A percentile compares a stretch with the other conserved stretches of the same genome.
Evolutionary conservation across 345 rosid species (phyloP).

Genomic region (Laguncularia racemosa): DNA sequence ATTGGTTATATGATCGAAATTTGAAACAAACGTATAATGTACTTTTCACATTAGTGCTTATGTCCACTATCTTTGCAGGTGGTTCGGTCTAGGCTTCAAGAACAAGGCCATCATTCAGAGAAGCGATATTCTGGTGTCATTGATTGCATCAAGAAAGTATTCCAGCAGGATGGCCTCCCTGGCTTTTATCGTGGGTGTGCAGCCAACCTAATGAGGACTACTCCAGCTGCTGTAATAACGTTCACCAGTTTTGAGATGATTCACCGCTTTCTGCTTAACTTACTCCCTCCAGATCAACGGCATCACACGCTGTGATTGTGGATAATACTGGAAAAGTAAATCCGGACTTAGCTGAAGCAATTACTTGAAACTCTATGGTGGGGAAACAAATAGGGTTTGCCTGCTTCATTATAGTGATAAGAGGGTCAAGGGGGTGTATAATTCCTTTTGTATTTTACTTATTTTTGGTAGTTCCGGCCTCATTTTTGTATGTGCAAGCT

Average conservation of each 20-base stretch:
- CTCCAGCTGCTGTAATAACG: conserved; percentile 85
- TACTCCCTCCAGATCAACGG: conserved; percentile 43
- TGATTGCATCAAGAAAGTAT: conserved; percentile 69
- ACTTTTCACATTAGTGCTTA: no score
- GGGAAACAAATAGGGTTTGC: not conserved
- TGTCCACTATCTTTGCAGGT: conserved; percentile 26
- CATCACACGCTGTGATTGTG: conserved; percentile 32
- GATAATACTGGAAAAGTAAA: not conserved
- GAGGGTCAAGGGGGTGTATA: no score
- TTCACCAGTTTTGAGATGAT: conserved; percentile 96
- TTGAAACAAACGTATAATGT: no score
- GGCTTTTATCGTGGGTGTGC: conserved; percentile 95
- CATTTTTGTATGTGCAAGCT: no score
- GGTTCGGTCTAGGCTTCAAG: conserved; percentile 86
- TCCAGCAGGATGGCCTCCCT: conserved; percentile 48
- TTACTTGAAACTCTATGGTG: no score
- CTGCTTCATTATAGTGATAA: not conserved
- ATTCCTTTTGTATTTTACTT: no score
- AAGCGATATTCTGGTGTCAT: conserved; percentile 60
- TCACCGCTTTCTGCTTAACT: conserved; percentile 58
- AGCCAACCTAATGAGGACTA: conserved; percentile 70
- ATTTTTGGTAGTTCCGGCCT: no score
- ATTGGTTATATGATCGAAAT: no score
- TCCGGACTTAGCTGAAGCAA: no score
- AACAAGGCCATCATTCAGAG: conserved; percentile 79